A percentile compares a stretch with the other conserved stretches of the same genome.
Conservation (phyloP, 2,329 filamentous ascomycete genomes). For the Podosphaera fusca region DNA sequence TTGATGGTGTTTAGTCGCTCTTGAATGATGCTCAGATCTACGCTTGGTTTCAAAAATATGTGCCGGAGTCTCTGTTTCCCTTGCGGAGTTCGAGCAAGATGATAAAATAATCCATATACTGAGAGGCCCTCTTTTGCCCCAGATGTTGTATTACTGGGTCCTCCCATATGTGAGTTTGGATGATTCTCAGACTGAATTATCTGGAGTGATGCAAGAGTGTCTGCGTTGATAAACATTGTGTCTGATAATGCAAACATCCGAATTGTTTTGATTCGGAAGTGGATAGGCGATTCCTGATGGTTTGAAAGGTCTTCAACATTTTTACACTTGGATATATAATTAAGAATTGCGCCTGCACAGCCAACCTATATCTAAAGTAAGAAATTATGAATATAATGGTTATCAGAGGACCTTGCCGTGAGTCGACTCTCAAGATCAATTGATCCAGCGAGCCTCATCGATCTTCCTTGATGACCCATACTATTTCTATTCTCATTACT, state of each 20-base stretch:
- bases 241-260: conserved; percentile 50
- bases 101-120: conserved; percentile 60
- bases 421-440: conserved; percentile 52
- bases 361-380: conserved; percentile 26
- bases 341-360: conserved; percentile 71
- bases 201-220: conserved; percentile 63
- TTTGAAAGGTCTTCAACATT: conserved; percentile 38
- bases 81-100: conserved; percentile 53
- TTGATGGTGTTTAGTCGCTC: conserved; percentile 49
- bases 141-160: conserved; percentile 33
- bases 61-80: conserved; percentile 54
- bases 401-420: conserved; percentile 26
- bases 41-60: conserved; percentile 57
- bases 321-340: conserved; percentile 48
- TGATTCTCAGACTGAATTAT: conserved; percentile 66
- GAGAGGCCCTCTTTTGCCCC: conserved; percentile 63
- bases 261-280: conserved; percentile 38
- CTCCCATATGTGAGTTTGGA: conserved; percentile 58
- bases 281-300: conserved; percentile 26
- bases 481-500: conserved; percentile 11
- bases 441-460: conserved; percentile 44
- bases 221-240: conserved; percentile 56
- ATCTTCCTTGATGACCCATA: conserved; percentile 33
- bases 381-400: conserved; percentile 2
- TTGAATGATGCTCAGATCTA: conserved; percentile 41